phyloP scores from a whole-genome alignment of 495 filamentous ascomycete genomes.

The Annulohypoxylon maeteangense region DNA sequence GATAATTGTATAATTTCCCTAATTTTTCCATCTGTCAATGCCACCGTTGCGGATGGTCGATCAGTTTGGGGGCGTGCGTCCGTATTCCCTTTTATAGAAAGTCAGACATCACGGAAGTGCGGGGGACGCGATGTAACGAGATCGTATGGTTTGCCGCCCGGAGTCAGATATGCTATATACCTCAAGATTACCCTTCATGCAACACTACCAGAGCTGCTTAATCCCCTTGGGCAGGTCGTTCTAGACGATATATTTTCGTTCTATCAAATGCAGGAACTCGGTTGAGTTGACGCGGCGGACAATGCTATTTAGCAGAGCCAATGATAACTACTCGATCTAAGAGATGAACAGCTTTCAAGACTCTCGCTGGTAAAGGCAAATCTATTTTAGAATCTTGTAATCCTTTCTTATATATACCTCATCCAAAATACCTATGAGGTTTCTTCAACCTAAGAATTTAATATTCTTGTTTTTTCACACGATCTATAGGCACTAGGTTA shows the following conservation, averaged over 20 bases:
- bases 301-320: slow-evolving; percentile 10
- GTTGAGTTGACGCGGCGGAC: background rate
- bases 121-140: slow-evolving; percentile 32
- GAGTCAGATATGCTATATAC: slow-evolving; percentile 9
- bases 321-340: background rate
- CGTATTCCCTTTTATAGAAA: slow-evolving; percentile 34
- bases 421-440: background rate
- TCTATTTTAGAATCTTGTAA: background rate
- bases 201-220: background rate
- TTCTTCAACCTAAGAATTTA: background rate
- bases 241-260: slow-evolving; percentile 14
- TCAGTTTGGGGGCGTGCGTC: slow-evolving; percentile 25
- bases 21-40: slow-evolving; percentile 33
- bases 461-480: background rate
- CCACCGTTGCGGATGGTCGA: slow-evolving; percentile 25
- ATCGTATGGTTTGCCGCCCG: background rate
- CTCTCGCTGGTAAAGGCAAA: background rate
- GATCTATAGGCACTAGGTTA: background rate
- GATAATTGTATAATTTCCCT: slow-evolving; percentile 26
- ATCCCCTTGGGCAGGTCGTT: background rate
- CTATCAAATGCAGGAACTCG: slow-evolving; percentile 30
- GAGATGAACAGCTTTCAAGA: background rate
- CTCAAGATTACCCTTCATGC: background rate
- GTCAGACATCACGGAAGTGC: slow-evolving; percentile 17
- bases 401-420: background rate